Base-by-base conservation (phyloP, 2,329 filamentous ascomycete species). In the Paraconiothyrium sp. region DNA sequence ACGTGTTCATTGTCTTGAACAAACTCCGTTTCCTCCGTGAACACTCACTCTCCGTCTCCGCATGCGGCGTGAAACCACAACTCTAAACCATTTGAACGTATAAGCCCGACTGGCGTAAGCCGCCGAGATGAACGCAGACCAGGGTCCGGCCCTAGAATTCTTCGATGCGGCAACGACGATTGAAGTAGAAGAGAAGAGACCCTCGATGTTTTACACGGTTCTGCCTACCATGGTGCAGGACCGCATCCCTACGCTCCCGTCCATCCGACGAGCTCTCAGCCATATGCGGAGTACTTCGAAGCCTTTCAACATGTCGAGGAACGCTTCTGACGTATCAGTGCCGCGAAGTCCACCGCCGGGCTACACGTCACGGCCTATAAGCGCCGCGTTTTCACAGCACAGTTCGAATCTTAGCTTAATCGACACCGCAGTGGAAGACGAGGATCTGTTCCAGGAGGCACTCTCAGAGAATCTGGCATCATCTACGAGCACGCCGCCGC, bases 201-300 rank as follows among this genome's bases (percentile, higher is more conserved):
- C 82, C 49, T 84, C 84, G 24, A 82, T 83, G 61, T 78, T 88
- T 16, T 86, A 85, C 72, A 80, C 82, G 6, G 81, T 88, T 60
- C 81, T 88, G 8, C 86, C 86, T 4, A 77, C 80, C 1, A 79
- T 85, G 4, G 77, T 89, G 5, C 83, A 85, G 68, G 83, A 80
- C 39, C 80, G 83, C 60, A 78, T 88, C 24, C 83, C 84, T 3
- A 81, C 80, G 6, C 77, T 88, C 9, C 81, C 82, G 34, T 86
- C 84, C 5, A 75, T 88, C 47, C 72, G 78, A 59, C 72, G 71
- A 35, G 76, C 77, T 7, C 62, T 78, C 51, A 72, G 61, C 64
- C 67, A 71, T 20, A 67, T 74, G 37, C 70, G 72, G 35, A 61
- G 61, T 22, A 66, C 72, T 27, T 54, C 65, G 27, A 27, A 59